Evolutionary conservation across 2,329 filamentous ascomycete genomes (phyloP).

Genomic region (Xylaria polymorpha): DNA sequence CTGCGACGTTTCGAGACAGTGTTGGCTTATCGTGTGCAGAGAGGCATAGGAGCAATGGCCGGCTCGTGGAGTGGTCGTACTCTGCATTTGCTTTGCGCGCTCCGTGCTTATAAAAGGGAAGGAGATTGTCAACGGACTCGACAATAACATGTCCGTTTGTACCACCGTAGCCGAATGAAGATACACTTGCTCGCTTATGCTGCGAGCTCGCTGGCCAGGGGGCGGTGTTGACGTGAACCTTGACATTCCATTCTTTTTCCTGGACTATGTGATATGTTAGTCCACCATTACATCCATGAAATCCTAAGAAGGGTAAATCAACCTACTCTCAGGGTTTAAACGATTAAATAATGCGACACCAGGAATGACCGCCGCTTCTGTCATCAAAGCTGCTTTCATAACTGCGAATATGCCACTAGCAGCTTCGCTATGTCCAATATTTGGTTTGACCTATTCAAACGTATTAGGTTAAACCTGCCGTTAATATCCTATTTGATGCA

Average conservation of each 20-base stretch:
- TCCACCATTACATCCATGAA: background rate
- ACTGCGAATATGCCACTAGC: constrained; percentile 42
- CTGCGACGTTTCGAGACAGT: constrained; percentile 39
- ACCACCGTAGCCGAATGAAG: constrained; percentile 42
- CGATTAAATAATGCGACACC: constrained; percentile 33
- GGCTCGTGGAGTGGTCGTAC: constrained; percentile 27
- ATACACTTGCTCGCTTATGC: constrained; percentile 38
- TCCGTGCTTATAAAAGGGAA: constrained; percentile 39
- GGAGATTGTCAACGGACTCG: constrained; percentile 36
- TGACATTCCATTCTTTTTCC: constrained; percentile 41
- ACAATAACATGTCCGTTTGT: constrained; percentile 38
- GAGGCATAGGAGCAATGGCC: constrained; percentile 39
- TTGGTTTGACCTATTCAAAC: constrained; percentile 39
- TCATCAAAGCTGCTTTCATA: constrained; percentile 41
- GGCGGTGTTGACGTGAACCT: constrained; percentile 36
- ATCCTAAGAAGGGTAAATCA: background rate
- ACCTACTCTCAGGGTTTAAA: constrained; percentile 42
- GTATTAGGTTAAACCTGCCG: background rate
- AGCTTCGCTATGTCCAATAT: constrained; percentile 45
- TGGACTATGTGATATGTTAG: constrained; percentile 26
- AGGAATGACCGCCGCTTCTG: constrained; percentile 37
- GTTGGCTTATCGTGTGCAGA: constrained; percentile 42
- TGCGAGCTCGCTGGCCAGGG: constrained; percentile 37
- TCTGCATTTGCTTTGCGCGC: constrained; percentile 31
- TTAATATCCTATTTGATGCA: background rate